Conservation (phyloP, 495 filamentous ascomycete species). For the Wilcoxina mikolae region DNA sequence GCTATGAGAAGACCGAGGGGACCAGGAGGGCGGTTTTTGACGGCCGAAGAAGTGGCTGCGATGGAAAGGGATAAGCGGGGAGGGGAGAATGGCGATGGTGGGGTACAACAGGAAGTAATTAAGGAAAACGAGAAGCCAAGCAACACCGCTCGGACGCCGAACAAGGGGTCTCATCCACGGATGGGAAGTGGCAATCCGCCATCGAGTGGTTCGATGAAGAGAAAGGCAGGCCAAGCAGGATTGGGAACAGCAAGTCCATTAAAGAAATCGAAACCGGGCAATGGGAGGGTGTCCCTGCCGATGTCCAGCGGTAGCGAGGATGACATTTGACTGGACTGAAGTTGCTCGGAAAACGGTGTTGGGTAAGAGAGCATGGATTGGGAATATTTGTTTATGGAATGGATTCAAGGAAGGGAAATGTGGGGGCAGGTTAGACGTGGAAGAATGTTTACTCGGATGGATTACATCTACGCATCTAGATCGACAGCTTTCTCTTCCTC, state of each 20-base stretch:
- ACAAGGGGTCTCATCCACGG: slow-evolving; percentile 13
- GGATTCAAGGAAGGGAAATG: neutral
- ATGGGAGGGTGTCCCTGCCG: slow-evolving; percentile 14
- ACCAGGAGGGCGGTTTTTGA: slow-evolving; percentile 92
- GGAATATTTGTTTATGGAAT: neutral
- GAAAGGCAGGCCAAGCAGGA: slow-evolving; percentile 23
- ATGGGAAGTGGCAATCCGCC: slow-evolving; percentile 19
- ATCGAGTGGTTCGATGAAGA: slow-evolving; percentile 17
- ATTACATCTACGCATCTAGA: neutral
- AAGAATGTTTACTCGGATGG: neutral
- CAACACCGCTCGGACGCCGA: slow-evolving; percentile 22
- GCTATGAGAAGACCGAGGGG: slow-evolving; percentile 93
- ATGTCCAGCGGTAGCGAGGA: neutral
- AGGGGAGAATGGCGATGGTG: slow-evolving; percentile 11
- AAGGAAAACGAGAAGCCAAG: slow-evolving; percentile 23
- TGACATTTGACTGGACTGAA: neutral
- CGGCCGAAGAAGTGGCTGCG: slow-evolving; percentile 88
- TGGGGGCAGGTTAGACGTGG: neutral
- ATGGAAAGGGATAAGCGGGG: slow-evolving; percentile 53
- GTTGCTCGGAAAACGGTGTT: neutral
- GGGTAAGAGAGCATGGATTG: neutral
- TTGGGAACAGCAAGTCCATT: slow-evolving; percentile 17
- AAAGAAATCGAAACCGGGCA: slow-evolving; percentile 23
- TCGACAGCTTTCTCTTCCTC: neutral
- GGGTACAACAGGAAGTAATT: slow-evolving; percentile 9